Conservation (phyloP, 192 early-diverging fungal genomes). For the Radiomyces spectabilis region DNA sequence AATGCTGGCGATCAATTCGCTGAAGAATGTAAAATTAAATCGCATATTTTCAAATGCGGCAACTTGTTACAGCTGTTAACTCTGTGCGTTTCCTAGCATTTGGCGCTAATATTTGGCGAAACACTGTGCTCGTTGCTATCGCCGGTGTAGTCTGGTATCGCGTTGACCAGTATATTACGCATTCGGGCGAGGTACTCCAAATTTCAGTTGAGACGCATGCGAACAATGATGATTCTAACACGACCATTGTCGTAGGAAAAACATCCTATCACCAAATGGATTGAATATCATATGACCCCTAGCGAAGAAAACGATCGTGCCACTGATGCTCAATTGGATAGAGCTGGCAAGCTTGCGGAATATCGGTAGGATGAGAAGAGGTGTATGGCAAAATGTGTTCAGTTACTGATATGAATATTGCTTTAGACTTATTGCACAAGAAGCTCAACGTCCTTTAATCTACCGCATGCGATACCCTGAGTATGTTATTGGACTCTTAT, state of each 20-base stretch:
- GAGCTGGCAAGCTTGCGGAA: constrained; percentile 4
- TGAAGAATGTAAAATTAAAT: no score
- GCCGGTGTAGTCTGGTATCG: constrained; percentile 16
- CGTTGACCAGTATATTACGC: constrained; percentile 7
- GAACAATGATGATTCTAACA: no score
- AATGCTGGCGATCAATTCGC: no score
- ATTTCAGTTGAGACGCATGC: not conserved
- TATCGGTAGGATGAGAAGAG: constrained; percentile 4
- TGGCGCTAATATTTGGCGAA: constrained; percentile 11
- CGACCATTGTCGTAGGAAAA: constrained; percentile 9
- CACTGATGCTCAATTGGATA: constrained; percentile 5
- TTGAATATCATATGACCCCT: constrained; percentile 20
- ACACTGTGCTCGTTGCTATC: constrained; percentile 10
- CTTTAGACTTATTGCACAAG: constrained; percentile 13
- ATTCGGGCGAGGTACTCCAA: constrained; percentile 4
- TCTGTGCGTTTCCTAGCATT: no score
- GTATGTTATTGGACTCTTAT: constrained; percentile 4
- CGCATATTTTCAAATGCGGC: no score
- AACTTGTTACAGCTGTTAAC: no score
- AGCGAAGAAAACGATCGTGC: constrained; percentile 5
- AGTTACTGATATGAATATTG: not conserved
- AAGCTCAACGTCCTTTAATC: constrained; percentile 16
- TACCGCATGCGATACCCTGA: constrained; percentile 24
- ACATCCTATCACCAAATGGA: constrained; percentile 17
- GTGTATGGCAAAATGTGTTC: no score